Evolutionary conservation across 345 rosid species (phyloP).

Genomic region (Moringa oleifera): DNA sequence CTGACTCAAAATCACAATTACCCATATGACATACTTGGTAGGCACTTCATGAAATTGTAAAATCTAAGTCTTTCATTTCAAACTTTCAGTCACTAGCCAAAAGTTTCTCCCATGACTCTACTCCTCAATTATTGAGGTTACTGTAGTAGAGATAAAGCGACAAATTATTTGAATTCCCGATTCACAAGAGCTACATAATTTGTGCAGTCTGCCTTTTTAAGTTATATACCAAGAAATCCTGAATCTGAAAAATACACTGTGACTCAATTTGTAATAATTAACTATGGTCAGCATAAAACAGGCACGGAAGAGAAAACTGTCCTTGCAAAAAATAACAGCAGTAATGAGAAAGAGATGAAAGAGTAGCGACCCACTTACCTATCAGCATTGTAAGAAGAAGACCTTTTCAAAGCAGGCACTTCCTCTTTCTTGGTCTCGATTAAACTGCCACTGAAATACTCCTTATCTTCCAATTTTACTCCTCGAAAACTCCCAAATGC

Average conservation of each 20-base stretch:
- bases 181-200: too few species aligned
- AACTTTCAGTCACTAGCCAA: not conserved
- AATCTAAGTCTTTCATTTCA: not conserved
- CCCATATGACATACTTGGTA: not conserved
- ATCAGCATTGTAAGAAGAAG: conserved; percentile 78
- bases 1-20: not conserved
- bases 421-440: conserved; percentile 63
- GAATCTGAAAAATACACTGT: too few species aligned
- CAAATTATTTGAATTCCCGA: too few species aligned
- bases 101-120: not conserved
- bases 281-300: too few species aligned
- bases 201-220: too few species aligned
- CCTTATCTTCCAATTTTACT: conserved; percentile 73
- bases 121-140: not conserved
- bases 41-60: not conserved
- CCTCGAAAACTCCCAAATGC: conserved; percentile 34
- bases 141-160: too few species aligned
- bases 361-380: conserved; percentile 37
- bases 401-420: conserved; percentile 59
- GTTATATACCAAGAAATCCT: too few species aligned
- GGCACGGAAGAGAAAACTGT: too few species aligned
- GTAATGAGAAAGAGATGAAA: too few species aligned
- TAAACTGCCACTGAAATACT: conserved; percentile 92
- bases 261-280: too few species aligned
- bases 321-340: too few species aligned